A percentile compares a stretch with the other conserved stretches of the same genome.
These are phyloP conservation scores for Sclerotinia trifoliorum DNA, from an alignment of 2,329 filamentous ascomycete species.

Conservation along the genomic window DNA sequence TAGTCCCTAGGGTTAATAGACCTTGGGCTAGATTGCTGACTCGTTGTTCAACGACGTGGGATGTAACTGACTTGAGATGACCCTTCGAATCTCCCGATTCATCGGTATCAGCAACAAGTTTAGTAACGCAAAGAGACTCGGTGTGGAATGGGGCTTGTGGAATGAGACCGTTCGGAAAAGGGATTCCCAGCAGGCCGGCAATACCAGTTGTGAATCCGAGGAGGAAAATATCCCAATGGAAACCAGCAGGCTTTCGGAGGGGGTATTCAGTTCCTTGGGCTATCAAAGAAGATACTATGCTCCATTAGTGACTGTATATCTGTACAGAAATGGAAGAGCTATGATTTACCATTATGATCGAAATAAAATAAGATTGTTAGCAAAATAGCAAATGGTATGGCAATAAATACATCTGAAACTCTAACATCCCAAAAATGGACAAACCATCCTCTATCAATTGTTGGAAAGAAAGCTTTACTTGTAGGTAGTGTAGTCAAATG, in stretches of 20 bases:
- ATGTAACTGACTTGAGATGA: conserved; percentile 51
- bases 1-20: conserved; percentile 73
- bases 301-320: conserved; percentile 9
- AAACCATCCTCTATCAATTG: conserved; percentile 70
- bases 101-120: conserved; percentile 49
- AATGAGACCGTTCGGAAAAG: conserved; percentile 80
- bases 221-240: conserved; percentile 83
- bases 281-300: conserved; percentile 72
- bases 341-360: conserved; percentile 72
- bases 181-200: conserved; percentile 72
- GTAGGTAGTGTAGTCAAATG: conserved; percentile 71
- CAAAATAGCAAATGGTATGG: conserved; percentile 81
- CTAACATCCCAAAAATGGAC: conserved; percentile 78
- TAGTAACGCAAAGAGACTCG: conserved; percentile 71
- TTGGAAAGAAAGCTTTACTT: conserved; percentile 75
- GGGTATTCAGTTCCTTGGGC: conserved; percentile 82
- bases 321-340: background rate
- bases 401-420: conserved; percentile 73
- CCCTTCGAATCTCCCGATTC: conserved; percentile 58
- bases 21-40: conserved; percentile 77
- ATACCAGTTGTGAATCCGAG: conserved; percentile 75
- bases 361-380: conserved; percentile 87
- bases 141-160: conserved; percentile 84
- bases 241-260: conserved; percentile 75
- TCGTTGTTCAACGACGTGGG: conserved; percentile 74